These are phyloP conservation scores for Neurospora africana DNA, from an alignment of 495 filamentous ascomycete genomes.

Conservation along the genomic window DNA sequence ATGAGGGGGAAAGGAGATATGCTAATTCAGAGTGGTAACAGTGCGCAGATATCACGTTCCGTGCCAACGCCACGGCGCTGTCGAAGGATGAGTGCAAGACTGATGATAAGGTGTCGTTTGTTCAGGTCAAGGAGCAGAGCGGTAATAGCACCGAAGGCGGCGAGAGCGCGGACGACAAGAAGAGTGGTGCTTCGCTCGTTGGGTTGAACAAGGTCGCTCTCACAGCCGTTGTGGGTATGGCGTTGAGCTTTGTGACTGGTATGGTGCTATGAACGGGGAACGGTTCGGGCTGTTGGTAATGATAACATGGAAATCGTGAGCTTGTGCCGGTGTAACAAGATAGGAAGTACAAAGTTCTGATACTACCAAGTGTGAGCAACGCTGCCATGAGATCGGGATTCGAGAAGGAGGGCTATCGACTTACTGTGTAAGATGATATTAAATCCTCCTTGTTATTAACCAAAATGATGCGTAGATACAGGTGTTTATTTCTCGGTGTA, in stretches of 20 bases:
- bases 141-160: background rate
- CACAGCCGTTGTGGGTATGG: conserved; percentile 43
- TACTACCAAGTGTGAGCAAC: background rate
- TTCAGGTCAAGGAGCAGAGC: conserved; percentile 9
- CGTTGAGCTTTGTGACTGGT: conserved; percentile 38
- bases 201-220: conserved; percentile 26
- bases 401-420: background rate
- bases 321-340: background rate
- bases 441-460: background rate
- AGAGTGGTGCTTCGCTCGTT: conserved; percentile 4
- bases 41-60: conserved; percentile 57
- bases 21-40: conserved; percentile 13
- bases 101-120: conserved; percentile 24
- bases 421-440: background rate
- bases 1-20: background rate
- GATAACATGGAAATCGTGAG: background rate
- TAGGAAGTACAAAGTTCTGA: background rate
- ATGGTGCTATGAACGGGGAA: conserved; percentile 11
- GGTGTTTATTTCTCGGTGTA: background rate
- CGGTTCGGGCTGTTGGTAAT: background rate
- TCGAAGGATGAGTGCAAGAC: conserved; percentile 37
- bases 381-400: background rate
- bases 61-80: conserved; percentile 29
- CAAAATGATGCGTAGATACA: background rate
- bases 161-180: background rate